Percentiles rank a stretch among this genome's conserved stretches.
Conservation (phyloP, 139 green algal species). For the Deuterostichococcus epilithicus region DNA sequence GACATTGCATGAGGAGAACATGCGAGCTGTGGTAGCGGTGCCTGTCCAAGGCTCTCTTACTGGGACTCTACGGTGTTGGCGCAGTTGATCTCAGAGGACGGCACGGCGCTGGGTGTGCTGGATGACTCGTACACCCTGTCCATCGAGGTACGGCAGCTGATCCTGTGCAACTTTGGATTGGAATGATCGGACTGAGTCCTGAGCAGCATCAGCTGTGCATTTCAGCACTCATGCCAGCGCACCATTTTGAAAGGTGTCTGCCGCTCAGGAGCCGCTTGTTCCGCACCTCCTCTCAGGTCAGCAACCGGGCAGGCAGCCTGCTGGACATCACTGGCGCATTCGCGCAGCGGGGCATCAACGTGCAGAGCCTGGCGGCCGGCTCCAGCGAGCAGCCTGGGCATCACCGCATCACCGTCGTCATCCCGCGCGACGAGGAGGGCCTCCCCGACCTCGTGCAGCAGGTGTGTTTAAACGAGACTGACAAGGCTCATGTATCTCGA, state of each 20-base stretch:
- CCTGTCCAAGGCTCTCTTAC: no score
- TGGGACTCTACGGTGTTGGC: no score
- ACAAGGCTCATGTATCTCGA: no score
- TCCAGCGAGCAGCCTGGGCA: constrained; percentile 70
- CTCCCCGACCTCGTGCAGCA: constrained; percentile 77
- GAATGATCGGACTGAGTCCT: no score
- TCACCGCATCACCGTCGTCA: constrained; percentile 89
- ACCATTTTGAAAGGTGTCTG: no score
- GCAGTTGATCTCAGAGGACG: background rate
- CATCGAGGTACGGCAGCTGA: constrained; percentile 74
- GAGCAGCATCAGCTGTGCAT: no score
- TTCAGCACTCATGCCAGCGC: no score
- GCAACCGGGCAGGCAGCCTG: background rate
- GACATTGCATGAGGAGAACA: no score
- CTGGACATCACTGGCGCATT: constrained; percentile 82
- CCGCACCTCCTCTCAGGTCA: background rate
- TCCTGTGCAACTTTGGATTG: no score
- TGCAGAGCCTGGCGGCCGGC: constrained; percentile 94
- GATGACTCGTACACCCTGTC: constrained; percentile 70
- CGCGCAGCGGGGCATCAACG: constrained; percentile 94
- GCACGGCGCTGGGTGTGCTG: background rate
- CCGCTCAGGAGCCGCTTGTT: background rate
- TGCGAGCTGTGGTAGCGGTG: no score
- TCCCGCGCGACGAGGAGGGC: constrained; percentile 61
- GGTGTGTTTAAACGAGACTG: no score